Percentiles rank a stretch among this genome's conserved stretches.
These are phyloP conservation scores for Aspergillus baeticus DNA, from an alignment of 495 filamentous ascomycete species.

Conservation along the genomic window DNA sequence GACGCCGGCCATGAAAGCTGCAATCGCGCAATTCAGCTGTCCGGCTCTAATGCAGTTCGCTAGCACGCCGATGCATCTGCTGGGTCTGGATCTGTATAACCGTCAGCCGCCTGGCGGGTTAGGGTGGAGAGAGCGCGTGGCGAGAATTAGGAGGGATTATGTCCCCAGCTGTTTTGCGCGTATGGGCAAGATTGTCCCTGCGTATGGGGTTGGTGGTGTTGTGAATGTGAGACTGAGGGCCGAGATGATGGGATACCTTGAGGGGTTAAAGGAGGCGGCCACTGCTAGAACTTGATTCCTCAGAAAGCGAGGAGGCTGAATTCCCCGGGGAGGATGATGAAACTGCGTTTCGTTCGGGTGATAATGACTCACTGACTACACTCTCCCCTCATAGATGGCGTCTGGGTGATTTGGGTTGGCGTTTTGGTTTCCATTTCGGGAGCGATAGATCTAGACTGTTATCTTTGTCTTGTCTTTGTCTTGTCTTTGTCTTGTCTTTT, in stretches of 20 bases:
- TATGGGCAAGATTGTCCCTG: slow-evolving; percentile 88
- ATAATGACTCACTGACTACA: no score
- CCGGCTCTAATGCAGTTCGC: slow-evolving; percentile 79
- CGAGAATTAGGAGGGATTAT: slow-evolving; percentile 73
- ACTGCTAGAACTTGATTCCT: no score
- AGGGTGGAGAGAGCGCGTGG: slow-evolving; percentile 56
- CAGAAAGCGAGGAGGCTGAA: no score
- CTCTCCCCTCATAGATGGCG: no score
- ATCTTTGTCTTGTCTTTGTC: no score
- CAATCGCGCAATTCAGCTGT: slow-evolving; percentile 75
- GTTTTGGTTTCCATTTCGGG: no score
- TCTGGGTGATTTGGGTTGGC: no score
- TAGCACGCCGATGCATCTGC: slow-evolving; percentile 83
- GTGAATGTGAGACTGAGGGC: slow-evolving; percentile 75
- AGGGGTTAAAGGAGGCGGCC: slow-evolving; percentile 21
- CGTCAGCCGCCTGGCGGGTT: slow-evolving; percentile 48
- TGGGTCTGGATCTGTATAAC: slow-evolving; percentile 90
- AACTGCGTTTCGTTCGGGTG: no score
- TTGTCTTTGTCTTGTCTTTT: no score
- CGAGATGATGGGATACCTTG: slow-evolving; percentile 52
- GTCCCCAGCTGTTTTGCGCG: slow-evolving; percentile 71
- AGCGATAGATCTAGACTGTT: no score
- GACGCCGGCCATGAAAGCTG: slow-evolving; percentile 52
- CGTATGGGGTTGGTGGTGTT: slow-evolving; percentile 90
- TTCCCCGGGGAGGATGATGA: no score